phyloP scores from a whole-genome alignment of 1,284 basidiomycete species.

The Pascua sp. region DNA sequence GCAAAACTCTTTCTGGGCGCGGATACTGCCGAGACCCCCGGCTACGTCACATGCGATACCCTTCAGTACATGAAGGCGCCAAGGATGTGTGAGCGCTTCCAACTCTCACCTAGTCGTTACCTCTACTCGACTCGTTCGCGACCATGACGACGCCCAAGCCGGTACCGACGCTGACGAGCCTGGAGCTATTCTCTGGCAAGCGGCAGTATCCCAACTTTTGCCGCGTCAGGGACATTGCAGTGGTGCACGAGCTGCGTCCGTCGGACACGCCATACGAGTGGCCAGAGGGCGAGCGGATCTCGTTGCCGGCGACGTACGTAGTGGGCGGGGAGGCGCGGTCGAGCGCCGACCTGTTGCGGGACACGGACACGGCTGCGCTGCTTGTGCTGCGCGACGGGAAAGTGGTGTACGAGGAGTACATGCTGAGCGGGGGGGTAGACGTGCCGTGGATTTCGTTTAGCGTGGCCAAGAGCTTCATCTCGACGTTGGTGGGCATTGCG shows the following conservation, averaged over 20 bases:
- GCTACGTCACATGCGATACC: too few species aligned
- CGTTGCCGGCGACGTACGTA: neutral
- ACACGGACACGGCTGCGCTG: neutral
- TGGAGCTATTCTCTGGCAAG: neutral
- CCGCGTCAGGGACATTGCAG: neutral
- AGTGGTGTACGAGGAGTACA: neutral
- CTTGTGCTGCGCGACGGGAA: neutral
- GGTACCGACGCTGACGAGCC: neutral
- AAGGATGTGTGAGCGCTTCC: too few species aligned
- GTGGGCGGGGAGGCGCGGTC: neutral
- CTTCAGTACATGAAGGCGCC: too few species aligned
- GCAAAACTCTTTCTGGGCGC: too few species aligned
- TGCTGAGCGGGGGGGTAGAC: neutral
- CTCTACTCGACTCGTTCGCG: too few species aligned
- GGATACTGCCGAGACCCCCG: too few species aligned
- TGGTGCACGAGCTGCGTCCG: neutral
- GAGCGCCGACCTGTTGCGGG: neutral
- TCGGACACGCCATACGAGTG: neutral
- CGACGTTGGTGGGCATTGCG: constrained; percentile 2
- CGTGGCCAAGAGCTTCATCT: constrained; percentile 2
- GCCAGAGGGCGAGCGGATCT: neutral
- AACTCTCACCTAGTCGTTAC: too few species aligned
- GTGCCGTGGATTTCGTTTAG: neutral
- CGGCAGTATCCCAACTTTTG: neutral
- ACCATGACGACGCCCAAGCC: too few species aligned